Evolutionary conservation across 2,329 filamentous ascomycete genomes (phyloP).

Genomic region (Colletotrichum eleusines): DNA sequence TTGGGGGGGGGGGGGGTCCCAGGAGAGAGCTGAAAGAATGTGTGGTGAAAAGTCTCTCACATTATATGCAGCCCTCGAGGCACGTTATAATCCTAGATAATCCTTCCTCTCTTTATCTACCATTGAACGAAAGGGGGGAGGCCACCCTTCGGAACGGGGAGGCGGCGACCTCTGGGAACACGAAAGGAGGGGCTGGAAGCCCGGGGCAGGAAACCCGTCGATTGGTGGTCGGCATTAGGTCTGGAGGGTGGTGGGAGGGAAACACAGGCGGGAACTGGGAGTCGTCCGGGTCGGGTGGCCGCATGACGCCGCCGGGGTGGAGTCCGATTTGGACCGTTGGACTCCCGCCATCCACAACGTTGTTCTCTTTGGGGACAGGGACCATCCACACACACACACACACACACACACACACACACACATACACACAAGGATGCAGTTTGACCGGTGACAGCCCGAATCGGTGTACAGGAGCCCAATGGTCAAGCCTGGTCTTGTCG

Average conservation of each 20-base stretch:
- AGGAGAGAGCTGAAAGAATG: neutral
- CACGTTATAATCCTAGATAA: neutral
- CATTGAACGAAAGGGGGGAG: neutral
- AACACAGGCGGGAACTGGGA: slow-evolving; percentile 15
- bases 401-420: neutral
- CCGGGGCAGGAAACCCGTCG: neutral
- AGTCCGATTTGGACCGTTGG: neutral
- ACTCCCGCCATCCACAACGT: neutral
- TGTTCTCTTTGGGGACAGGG: slow-evolving; percentile 1
- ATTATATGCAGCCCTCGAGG: neutral
- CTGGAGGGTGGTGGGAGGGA: slow-evolving; percentile 4
- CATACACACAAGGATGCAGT: neutral
- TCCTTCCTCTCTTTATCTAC: neutral
- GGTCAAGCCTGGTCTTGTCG: neutral
- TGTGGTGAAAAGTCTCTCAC: neutral
- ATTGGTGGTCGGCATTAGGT: neutral
- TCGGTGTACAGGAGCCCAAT: neutral
- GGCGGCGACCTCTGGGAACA: neutral
- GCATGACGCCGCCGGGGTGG: slow-evolving; percentile 13
- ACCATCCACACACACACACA: neutral
- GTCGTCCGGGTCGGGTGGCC: slow-evolving; percentile 30
- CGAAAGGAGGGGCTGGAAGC: slow-evolving; percentile 6
- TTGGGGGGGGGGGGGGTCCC: no score
- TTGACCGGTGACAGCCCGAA: neutral
- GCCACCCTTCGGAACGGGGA: neutral